These are phyloP conservation scores for Rhododendron vialii DNA, from an alignment of 148 eudicot species.

Conservation along the genomic window DNA sequence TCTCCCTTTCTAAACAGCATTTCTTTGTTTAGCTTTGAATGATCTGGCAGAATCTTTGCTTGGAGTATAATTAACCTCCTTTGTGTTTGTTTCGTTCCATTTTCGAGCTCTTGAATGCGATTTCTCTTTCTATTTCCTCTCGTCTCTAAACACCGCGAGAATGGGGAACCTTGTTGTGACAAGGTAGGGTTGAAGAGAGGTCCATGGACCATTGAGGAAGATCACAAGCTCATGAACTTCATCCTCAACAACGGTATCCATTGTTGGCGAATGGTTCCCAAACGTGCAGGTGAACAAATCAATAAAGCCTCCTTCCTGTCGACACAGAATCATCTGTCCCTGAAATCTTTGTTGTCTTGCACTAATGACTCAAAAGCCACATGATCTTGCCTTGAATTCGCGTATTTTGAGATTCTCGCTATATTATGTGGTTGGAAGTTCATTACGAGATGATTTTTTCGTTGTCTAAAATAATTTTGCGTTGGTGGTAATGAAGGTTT, in stretches of 20 bases:
- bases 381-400: too few species aligned
- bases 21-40: slow-evolving; percentile 21
- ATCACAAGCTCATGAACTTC: slow-evolving; percentile 60
- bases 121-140: not conserved
- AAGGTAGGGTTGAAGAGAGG: slow-evolving; percentile 72
- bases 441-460: not conserved
- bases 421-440: not conserved
- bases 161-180: slow-evolving; percentile 89
- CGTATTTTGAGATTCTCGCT: not conserved
- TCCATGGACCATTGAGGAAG: slow-evolving; percentile 86
- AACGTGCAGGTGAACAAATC: slow-evolving; percentile 53
- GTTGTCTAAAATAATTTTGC: not conserved
- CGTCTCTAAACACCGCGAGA: not conserved
- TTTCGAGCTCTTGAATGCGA: not conserved
- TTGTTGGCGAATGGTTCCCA: slow-evolving; percentile 70
- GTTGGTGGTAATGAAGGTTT: slow-evolving; percentile 39
- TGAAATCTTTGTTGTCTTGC: not conserved
- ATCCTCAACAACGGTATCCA: slow-evolving; percentile 62
- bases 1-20: slow-evolving; percentile 19
- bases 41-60: slow-evolving; percentile 51
- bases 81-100: not conserved
- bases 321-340: not conserved
- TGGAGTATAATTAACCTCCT: slow-evolving; percentile 21
- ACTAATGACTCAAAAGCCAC: too few species aligned
- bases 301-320: not conserved